Percentiles rank a stretch among this genome's conserved stretches.
phyloP scores from a whole-genome alignment of 345 rosid genomes.

The Melaleuca alternifolia region DNA sequence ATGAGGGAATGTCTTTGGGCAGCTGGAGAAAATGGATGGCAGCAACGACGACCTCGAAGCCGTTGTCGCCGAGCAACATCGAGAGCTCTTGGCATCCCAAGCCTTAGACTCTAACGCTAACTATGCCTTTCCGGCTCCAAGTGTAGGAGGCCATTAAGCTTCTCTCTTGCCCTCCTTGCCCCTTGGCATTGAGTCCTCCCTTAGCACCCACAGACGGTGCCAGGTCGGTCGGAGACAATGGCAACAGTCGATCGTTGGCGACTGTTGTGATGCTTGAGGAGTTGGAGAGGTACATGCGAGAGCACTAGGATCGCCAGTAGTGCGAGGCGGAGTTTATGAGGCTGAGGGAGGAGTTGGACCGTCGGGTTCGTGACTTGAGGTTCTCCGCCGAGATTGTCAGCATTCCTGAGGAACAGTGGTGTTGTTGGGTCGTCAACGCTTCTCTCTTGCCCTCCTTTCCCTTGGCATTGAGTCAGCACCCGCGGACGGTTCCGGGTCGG shows the following conservation, averaged over 20 bases:
- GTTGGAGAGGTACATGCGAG: conserved; percentile 30
- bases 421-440: too few relatives aligned
- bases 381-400: conserved; percentile 11
- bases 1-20: background rate
- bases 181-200: conserved; percentile 4
- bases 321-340: conserved; percentile 11
- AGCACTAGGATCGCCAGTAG: conserved; percentile 30
- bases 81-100: conserved; percentile 35
- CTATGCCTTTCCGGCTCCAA: conserved; percentile 55
- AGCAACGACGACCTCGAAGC: conserved; percentile 14
- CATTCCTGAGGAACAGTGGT: conserved; percentile 20
- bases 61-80: conserved; percentile 26
- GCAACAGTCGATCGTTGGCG: conserved; percentile 5
- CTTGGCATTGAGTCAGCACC: conserved; percentile 2
- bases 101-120: conserved; percentile 31
- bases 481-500: background rate
- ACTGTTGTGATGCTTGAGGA: conserved; percentile 24
- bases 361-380: conserved; percentile 19
- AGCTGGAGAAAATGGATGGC: background rate
- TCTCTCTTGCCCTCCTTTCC: conserved; percentile 16
- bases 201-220: background rate
- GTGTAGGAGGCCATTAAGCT: conserved; percentile 47
- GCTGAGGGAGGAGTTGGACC: conserved; percentile 15
- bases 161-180: conserved; percentile 17
- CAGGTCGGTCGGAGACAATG: background rate